These are phyloP conservation scores for Aspergillus ibericus DNA, from an alignment of 2,329 filamentous ascomycete species.

Conservation along the genomic window DNA sequence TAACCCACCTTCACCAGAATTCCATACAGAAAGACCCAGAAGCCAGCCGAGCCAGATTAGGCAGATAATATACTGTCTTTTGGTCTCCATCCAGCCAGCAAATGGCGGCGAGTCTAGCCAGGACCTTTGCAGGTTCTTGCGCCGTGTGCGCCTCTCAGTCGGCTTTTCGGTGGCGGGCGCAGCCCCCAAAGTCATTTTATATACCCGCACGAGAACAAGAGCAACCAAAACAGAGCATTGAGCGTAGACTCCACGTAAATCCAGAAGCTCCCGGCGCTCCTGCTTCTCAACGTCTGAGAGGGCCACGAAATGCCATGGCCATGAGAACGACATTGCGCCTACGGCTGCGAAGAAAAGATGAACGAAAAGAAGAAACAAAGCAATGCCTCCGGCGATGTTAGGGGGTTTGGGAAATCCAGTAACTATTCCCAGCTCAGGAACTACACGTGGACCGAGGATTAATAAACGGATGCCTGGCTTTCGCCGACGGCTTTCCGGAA, in stretches of 20 bases:
- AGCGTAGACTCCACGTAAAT: constrained; percentile 56
- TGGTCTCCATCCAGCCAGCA: constrained; percentile 48
- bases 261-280: constrained; percentile 53
- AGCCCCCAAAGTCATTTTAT: constrained; percentile 19
- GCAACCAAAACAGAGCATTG: constrained; percentile 55
- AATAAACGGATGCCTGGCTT: constrained; percentile 7
- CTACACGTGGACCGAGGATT: background rate
- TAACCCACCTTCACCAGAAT: constrained; percentile 55
- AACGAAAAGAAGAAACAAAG: background rate
- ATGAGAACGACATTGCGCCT: constrained; percentile 28
- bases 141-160: constrained; percentile 4
- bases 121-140: constrained; percentile 23
- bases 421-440: background rate
- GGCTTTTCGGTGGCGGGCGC: constrained; percentile 4
- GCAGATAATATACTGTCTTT: constrained; percentile 52
- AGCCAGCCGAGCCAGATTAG: constrained; percentile 55
- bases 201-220: constrained; percentile 41
- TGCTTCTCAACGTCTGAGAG: constrained; percentile 52
- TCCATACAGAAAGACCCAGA: constrained; percentile 49
- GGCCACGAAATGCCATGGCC: constrained; percentile 55
- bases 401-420: background rate
- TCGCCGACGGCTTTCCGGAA: constrained; percentile 3
- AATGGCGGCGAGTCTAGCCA: constrained; percentile 50
- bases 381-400: background rate
- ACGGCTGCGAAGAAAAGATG: background rate